Conservation (phyloP, 139 green algal species). For the Desmodesmus armatus region DNA sequence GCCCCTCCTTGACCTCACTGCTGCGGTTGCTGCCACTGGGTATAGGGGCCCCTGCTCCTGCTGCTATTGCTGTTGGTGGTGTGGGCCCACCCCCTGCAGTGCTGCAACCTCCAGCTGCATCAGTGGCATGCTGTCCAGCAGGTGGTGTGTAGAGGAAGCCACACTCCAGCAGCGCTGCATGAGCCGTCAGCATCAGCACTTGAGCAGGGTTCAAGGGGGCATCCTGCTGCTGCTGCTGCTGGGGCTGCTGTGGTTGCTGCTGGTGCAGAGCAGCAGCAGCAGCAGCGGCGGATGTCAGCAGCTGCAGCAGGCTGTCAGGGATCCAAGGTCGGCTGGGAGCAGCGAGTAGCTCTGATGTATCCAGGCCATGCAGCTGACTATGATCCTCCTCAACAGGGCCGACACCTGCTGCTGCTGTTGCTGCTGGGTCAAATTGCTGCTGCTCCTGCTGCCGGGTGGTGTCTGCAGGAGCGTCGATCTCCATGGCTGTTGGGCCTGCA, state of each 20-base stretch:
- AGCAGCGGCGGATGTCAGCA: no score
- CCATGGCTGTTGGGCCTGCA: background rate
- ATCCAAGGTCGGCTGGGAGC: background rate
- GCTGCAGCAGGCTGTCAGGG: constrained; percentile 16
- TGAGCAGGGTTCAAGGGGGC: background rate
- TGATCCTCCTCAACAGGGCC: background rate
- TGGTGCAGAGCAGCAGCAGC: background rate
- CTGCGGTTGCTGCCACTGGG: background rate
- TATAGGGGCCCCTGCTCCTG: background rate
- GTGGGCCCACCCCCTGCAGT: background rate
- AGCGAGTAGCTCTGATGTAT: background rate
- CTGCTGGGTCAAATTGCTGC: background rate
- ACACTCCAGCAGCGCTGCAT: constrained; percentile 61
- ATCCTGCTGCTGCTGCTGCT: constrained; percentile 18
- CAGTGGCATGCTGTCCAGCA: background rate
- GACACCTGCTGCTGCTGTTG: background rate
- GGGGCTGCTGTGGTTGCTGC: background rate
- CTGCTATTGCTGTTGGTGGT: background rate
- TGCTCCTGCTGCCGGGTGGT: background rate
- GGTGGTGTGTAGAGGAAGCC: constrained; percentile 22
- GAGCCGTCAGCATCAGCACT: constrained; percentile 52
- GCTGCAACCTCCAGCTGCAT: background rate
- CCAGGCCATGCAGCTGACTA: background rate
- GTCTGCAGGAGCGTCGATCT: background rate
- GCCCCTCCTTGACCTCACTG: background rate